Percentiles rank a stretch among this genome's conserved stretches.
Evolutionary conservation across 352 stramenopile genomes (phyloP).

Genomic region (Peronospora destructor): DNA sequence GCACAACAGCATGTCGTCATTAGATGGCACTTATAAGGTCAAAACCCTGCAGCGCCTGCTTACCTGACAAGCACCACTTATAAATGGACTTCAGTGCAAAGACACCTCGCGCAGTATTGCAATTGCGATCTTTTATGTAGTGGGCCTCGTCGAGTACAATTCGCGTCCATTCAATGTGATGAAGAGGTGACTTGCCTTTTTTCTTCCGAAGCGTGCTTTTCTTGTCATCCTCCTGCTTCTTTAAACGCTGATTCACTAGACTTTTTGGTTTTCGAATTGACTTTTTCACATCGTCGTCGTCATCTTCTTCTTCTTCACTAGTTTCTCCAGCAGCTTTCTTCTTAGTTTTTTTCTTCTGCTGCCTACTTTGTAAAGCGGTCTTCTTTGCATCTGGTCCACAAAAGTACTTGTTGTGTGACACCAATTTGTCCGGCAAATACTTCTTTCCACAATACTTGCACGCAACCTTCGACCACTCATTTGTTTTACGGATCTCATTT

Average conservation of each 20-base stretch:
- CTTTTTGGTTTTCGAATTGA: slow-evolving; percentile 30
- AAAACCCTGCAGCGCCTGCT: slow-evolving; percentile 2
- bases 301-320: slow-evolving; percentile 54
- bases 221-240: slow-evolving; percentile 33
- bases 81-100: slow-evolving; percentile 94
- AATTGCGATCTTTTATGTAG: slow-evolving; percentile 91
- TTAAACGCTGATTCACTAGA: slow-evolving; percentile 22
- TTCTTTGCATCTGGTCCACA: slow-evolving; percentile 94
- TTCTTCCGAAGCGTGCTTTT: slow-evolving; percentile 21
- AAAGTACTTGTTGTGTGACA: slow-evolving; percentile 96
- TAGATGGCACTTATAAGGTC: not conserved
- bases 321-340: slow-evolving; percentile 63
- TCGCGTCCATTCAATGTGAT: slow-evolving; percentile 93
- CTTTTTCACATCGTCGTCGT: slow-evolving; percentile 61
- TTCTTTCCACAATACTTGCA: slow-evolving; percentile 95
- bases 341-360: slow-evolving; percentile 54
- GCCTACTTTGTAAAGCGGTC: slow-evolving; percentile 88
- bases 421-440: slow-evolving; percentile 91
- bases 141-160: slow-evolving; percentile 96
- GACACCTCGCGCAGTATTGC: slow-evolving; percentile 93
- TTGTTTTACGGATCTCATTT: slow-evolving; percentile 82
- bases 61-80: slow-evolving; percentile 97
- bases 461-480: slow-evolving; percentile 64
- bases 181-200: slow-evolving; percentile 73
- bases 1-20: not conserved